Evolutionary conservation across 306 rosid species (phyloP), one percentile per base, ranked within the genome.

Genomic region (Psophocarpus tetragonolobus): DNA sequence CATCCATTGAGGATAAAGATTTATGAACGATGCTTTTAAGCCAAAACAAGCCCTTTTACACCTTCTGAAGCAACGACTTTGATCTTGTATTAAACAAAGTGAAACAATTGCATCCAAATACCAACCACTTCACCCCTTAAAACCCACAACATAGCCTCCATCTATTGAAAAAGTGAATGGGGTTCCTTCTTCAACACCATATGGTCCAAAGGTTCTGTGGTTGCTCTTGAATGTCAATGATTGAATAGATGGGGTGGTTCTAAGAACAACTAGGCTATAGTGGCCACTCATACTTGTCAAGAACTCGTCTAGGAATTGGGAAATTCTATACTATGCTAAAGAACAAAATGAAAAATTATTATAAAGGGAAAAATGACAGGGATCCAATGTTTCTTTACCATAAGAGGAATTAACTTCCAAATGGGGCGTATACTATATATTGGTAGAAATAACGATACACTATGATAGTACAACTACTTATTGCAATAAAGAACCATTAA

Each of bases 171-270:
- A 87, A 23, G 84, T 81, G 75, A 90, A 92, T 3, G 88, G 90
- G 4, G 88, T 92, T 53, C 93, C 95, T 77, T 90, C 89, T 82
- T 88, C 87, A 26, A 73, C 50, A 27, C 97, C 93, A 3, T 51
- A 90, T 3, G 93, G 88, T 32, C 92, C 94, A 66, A 80, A 90
- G 4, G 76, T 87, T 83, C 83, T 85, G 10, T 7, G 63, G 74
- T 87, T 92, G 85, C 90, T 90, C 85, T 61, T 84, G 11, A 87
- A 74, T 53, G 86, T 76, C 48, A 92, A 80, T 4, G 95, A 88
- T n/a, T 91, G 83, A 71, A 92, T 87, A 20, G 90, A 87, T 0
- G 87, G 86, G 12, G 76, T 27, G n/a, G 85, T 87, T 0, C 84
- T 78, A 0, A 35, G 76, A 62, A 35, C 83, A 60, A 85, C 75